A percentile compares a stretch with the other conserved stretches of the same genome.
These are phyloP conservation scores for Phyllosticta citrichinensis DNA, from an alignment of 2,329 filamentous ascomycete species.

Conservation along the genomic window DNA sequence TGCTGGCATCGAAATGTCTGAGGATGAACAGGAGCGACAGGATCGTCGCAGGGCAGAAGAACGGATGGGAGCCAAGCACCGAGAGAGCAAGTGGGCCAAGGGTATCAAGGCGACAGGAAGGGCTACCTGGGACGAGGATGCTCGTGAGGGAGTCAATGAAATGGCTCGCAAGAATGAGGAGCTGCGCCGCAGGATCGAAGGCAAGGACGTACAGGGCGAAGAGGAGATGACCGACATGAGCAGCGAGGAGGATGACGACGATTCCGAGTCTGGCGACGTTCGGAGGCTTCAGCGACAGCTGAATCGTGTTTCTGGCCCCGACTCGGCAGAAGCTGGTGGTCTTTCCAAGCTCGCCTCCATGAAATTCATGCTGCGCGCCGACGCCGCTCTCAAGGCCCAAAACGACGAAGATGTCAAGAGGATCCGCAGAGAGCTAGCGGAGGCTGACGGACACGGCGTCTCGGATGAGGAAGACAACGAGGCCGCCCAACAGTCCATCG, in stretches of 20 bases:
- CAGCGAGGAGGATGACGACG: conserved; percentile 48
- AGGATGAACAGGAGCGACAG: conserved; percentile 53
- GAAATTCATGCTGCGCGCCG: conserved; percentile 91
- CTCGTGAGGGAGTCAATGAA: conserved; percentile 64
- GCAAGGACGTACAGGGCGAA: conserved; percentile 47
- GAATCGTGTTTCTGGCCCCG: conserved; percentile 32
- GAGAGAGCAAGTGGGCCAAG: conserved; percentile 89
- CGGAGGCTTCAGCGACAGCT: conserved; percentile 25
- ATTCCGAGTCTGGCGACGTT: conserved; percentile 53
- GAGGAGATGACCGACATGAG: conserved; percentile 40
- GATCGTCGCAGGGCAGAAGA: conserved; percentile 74
- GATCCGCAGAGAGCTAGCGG: conserved; percentile 58
- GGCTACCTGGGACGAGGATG: conserved; percentile 81
- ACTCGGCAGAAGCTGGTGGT: conserved; percentile 45
- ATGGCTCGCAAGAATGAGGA: conserved; percentile 78
- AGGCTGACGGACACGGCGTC: conserved; percentile 43
- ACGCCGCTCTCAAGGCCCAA: conserved; percentile 63
- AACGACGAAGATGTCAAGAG: conserved; percentile 61
- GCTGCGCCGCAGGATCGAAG: conserved; percentile 67
- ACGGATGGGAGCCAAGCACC: conserved; percentile 74
- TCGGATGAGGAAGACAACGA: conserved; percentile 42
- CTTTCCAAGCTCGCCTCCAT: conserved; percentile 63
- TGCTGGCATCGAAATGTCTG: conserved; percentile 50
- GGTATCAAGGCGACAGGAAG: conserved; percentile 67
- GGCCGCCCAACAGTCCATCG: conserved; percentile 40